Evolutionary conservation across 345 rosid species (phyloP).

Genomic region (Sonneratia caseolaris): DNA sequence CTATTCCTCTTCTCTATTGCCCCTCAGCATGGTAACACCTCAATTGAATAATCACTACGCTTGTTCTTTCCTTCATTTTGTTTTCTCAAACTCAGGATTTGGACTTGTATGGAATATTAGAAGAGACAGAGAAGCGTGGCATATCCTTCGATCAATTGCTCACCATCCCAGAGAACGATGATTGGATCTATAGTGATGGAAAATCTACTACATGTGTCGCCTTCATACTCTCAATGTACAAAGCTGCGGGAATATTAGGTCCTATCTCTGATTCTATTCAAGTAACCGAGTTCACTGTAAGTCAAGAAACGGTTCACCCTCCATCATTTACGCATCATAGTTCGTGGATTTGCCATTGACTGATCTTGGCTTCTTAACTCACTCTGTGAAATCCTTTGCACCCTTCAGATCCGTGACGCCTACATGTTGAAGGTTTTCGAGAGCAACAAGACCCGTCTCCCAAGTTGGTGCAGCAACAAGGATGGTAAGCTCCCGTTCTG

Average conservation of each 20-base stretch:
- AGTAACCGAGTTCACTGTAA: slow-evolving; percentile 94
- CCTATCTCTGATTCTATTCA: slow-evolving; percentile 61
- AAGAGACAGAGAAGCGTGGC: slow-evolving; percentile 76
- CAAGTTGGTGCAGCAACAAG: slow-evolving; percentile 70
- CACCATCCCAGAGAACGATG: slow-evolving; percentile 85
- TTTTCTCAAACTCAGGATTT: slow-evolving; percentile 35
- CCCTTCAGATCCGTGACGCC: slow-evolving; percentile 71
- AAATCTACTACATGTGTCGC: slow-evolving; percentile 93
- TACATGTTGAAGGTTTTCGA: slow-evolving; percentile 75
- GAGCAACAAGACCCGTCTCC: slow-evolving; percentile 56
- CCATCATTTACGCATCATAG: background rate
- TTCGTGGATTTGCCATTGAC: background rate
- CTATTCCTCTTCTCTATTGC: background rate
- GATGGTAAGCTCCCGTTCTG: slow-evolving; percentile 52
- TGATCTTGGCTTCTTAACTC: background rate
- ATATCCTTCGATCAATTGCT: slow-evolving; percentile 74
- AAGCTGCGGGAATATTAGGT: slow-evolving; percentile 82
- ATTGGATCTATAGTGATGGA: slow-evolving; percentile 94
- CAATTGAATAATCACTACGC: background rate
- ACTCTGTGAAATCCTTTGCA: background rate
- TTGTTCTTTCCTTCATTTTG: background rate
- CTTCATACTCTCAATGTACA: slow-evolving; percentile 87
- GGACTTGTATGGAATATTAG: slow-evolving; percentile 67
- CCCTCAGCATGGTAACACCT: background rate
- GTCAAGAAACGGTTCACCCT: slow-evolving; percentile 11